These are phyloP conservation scores for Neonectria magnoliae DNA, from an alignment of 2,329 filamentous ascomycete genomes.

Conservation along the genomic window DNA sequence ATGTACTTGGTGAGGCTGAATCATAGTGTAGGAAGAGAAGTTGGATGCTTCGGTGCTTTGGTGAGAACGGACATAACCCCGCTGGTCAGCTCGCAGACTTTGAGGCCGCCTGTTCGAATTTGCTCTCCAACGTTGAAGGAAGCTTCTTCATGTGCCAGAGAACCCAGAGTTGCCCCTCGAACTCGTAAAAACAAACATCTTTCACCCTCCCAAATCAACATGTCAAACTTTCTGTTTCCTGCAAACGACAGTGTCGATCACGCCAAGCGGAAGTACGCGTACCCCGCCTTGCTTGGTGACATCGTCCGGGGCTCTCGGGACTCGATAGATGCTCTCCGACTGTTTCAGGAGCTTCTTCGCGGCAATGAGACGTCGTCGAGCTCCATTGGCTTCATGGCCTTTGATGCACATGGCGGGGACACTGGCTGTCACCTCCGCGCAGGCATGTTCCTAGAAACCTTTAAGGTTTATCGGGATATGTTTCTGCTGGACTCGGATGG, in stretches of 20 bases:
- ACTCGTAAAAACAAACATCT: neutral
- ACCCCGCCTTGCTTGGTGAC: neutral
- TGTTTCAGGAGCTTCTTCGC: neutral
- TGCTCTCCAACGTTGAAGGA: neutral
- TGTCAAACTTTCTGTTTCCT: neutral
- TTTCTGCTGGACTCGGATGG: neutral
- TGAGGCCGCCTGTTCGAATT: neutral
- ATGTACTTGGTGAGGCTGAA: neutral
- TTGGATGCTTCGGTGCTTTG: neutral
- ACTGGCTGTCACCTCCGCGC: neutral
- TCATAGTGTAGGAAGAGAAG: neutral
- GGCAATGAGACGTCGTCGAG: neutral
- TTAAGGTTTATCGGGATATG: neutral
- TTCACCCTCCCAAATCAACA: neutral
- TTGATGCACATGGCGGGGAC: neutral
- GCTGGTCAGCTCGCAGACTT: neutral
- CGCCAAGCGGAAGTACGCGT: neutral
- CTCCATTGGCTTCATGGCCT: neutral
- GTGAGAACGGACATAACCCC: neutral
- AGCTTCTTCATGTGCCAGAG: neutral
- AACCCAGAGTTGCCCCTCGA: neutral
- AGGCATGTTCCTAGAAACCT: neutral
- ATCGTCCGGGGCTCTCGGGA: neutral
- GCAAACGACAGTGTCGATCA: neutral
- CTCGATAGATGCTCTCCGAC: neutral